A percentile compares a stretch with the other conserved stretches of the same genome.
phyloP scores from a whole-genome alignment of 768 basidiomycete genomes.

The Boletus subparvulus region DNA sequence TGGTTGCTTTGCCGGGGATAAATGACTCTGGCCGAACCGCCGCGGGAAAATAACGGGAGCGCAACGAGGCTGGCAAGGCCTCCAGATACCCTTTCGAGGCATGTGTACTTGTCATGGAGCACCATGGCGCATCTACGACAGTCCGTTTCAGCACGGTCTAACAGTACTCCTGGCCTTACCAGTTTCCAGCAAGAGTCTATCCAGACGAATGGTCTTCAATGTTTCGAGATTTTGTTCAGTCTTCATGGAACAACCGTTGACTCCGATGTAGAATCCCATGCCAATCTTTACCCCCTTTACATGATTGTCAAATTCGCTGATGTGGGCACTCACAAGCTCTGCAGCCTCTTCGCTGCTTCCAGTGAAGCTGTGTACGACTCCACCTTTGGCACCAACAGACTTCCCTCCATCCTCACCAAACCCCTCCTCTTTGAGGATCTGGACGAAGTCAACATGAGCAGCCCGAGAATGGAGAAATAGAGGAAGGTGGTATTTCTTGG shows the following conservation, averaged over 20 bases:
- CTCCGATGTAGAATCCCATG: conserved; percentile 61
- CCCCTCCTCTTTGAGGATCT: conserved; percentile 62
- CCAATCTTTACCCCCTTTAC: conserved; percentile 45
- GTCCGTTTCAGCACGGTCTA: background rate
- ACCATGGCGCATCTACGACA: conserved; percentile 66
- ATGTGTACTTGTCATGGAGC: conserved; percentile 65
- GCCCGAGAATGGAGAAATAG: conserved; percentile 80
- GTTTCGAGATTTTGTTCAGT: conserved; percentile 61
- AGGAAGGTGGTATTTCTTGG: conserved; percentile 70
- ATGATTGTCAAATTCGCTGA: background rate
- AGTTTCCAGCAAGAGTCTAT: conserved; percentile 70
- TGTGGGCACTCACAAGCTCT: conserved; percentile 56
- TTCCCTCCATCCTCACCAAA: conserved; percentile 57
- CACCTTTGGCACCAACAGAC: conserved; percentile 58
- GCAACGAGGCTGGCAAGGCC: conserved; percentile 46
- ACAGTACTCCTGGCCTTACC: conserved; percentile 40
- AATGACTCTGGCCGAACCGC: conserved; percentile 59
- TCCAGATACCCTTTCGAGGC: conserved; percentile 54
- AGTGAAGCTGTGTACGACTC: conserved; percentile 84
- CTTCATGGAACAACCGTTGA: conserved; percentile 80
- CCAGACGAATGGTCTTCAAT: conserved; percentile 54
- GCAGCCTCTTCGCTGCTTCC: conserved; percentile 59
- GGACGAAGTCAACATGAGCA: conserved; percentile 69
- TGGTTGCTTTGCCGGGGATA: conserved; percentile 57
- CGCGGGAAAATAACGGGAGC: conserved; percentile 49